A percentile compares a stretch with the other conserved stretches of the same genome.
phyloP scores from a whole-genome alignment of 345 rosid genomes.

The Gossypium mustelinum region DNA sequence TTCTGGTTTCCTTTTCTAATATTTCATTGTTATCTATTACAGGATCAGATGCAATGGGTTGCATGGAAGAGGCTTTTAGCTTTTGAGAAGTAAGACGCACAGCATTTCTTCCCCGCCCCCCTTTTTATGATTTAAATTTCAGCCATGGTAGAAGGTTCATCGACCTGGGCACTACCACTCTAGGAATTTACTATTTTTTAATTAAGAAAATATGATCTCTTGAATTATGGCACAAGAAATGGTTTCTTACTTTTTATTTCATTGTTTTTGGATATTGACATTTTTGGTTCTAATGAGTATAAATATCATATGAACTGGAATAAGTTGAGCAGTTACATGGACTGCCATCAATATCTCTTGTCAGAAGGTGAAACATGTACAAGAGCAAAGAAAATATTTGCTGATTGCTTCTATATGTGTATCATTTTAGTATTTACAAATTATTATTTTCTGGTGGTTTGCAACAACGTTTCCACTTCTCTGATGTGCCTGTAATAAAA shows the following conservation, averaged over 20 bases:
- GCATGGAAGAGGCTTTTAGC: slow-evolving; percentile 86
- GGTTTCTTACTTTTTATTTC: neutral
- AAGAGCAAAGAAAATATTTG: neutral
- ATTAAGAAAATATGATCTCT: neutral
- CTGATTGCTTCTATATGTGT: neutral
- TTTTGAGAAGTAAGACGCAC: slow-evolving; percentile 71
- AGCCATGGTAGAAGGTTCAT: neutral
- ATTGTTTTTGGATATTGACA: slow-evolving; percentile 2
- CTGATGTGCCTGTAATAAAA: neutral
- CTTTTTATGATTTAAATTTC: neutral
- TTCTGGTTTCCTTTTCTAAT: slow-evolving; percentile 7
- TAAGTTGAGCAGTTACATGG: neutral
- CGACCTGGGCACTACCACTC: neutral
- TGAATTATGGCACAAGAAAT: neutral
- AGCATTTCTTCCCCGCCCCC: neutral
- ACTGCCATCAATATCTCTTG: neutral
- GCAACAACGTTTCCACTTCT: neutral
- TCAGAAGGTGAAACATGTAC: neutral
- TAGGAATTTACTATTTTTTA: neutral
- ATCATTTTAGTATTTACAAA: neutral
- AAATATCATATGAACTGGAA: neutral
- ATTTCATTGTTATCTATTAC: slow-evolving; percentile 14
- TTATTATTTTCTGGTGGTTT: neutral
- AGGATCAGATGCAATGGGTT: slow-evolving; percentile 94
- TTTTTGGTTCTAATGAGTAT: neutral